Conservation (phyloP, 2,329 filamentous ascomycete species). For the Cytospora piceicola region DNA sequence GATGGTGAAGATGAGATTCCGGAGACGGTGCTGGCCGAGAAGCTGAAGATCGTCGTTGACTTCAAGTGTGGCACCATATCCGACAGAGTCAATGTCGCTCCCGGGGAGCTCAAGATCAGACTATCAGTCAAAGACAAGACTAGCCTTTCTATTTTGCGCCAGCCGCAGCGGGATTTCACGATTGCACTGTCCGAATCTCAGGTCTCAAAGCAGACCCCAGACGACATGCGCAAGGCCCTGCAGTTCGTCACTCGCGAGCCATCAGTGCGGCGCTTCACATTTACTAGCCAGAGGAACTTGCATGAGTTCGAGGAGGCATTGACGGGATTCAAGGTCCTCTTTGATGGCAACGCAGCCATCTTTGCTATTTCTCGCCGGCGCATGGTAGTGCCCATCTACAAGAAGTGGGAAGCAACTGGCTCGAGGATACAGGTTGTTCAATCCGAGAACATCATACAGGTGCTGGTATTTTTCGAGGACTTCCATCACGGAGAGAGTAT, state of each 20-base stretch:
- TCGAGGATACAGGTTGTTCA: constrained; percentile 81
- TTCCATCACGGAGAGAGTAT: constrained; percentile 87
- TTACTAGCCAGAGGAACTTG: constrained; percentile 68
- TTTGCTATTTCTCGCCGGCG: constrained; percentile 83
- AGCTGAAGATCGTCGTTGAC: constrained; percentile 74
- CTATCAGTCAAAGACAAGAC: constrained; percentile 66
- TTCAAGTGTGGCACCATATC: constrained; percentile 78
- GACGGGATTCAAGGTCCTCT: constrained; percentile 78
- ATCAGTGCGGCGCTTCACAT: constrained; percentile 74
- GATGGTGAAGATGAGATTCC: constrained; percentile 64
- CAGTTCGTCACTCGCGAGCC: constrained; percentile 59
- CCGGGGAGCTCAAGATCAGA: constrained; percentile 71
- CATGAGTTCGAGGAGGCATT: constrained; percentile 79
- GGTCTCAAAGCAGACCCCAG: constrained; percentile 62
- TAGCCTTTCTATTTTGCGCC: constrained; percentile 68
- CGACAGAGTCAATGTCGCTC: constrained; percentile 80
- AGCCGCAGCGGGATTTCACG: constrained; percentile 76
- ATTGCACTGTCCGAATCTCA: constrained; percentile 73
- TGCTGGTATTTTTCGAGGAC: constrained; percentile 86
- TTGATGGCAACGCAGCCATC: constrained; percentile 70
- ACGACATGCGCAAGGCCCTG: constrained; percentile 67
- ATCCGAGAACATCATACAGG: constrained; percentile 74
- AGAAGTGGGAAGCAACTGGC: constrained; percentile 86
- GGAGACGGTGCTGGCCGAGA: constrained; percentile 75
- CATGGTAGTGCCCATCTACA: constrained; percentile 91